Base-by-base conservation (phyloP, 352 stramenopile genomes). In the Pythium guiyangense region DNA sequence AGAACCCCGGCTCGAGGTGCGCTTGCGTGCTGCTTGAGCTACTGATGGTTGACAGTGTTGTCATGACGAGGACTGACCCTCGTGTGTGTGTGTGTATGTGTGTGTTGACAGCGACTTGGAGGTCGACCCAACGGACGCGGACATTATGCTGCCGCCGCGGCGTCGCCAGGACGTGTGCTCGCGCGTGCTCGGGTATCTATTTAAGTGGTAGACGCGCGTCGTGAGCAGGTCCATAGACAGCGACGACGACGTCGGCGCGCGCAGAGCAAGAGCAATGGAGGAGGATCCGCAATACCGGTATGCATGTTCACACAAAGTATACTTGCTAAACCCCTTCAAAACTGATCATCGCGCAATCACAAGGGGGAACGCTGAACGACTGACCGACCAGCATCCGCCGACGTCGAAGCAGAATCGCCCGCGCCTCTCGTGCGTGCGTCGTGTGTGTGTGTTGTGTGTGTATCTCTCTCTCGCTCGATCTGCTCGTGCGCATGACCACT, bases 151-250 rank as follows among this genome's bases (percentile, higher is more conserved):
- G n/a, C 77, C 84, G 31, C 79, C 84, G 9, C 73, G 67, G 12
- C 81, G 81, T 49, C 81, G 63, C 27, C 70, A 86, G 59, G 77
- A 94, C 59, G 68, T 94, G 69, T 94, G 84, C 76, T 94, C 84
- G 45, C 77, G 84, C 12, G 58, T 94, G 55, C 63, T 92, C 51
- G 77, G 69, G 61, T 94, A 88, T 69, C 67, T 94, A 79, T 94
- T 94, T 85, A 90, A 90, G 52, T 87, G 81, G 80, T 92, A 61
- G 79, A 25, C 56, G 25, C n/a, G 18, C 44, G 34, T n/a, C n/a
- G n/a, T n/a, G 31, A 37, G 6, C 31, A 37, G 31, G 1, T 37
- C 31, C 10, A 37, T 37, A 37, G 31, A 37, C 22, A n/a, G n/a
- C n/a, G 22, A 22, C 22, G 22, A 22, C 22, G 22, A 22, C 22